These are phyloP conservation scores for Eucalyptus decipiens DNA, from an alignment of 345 rosid genomes.

Conservation along the genomic window DNA sequence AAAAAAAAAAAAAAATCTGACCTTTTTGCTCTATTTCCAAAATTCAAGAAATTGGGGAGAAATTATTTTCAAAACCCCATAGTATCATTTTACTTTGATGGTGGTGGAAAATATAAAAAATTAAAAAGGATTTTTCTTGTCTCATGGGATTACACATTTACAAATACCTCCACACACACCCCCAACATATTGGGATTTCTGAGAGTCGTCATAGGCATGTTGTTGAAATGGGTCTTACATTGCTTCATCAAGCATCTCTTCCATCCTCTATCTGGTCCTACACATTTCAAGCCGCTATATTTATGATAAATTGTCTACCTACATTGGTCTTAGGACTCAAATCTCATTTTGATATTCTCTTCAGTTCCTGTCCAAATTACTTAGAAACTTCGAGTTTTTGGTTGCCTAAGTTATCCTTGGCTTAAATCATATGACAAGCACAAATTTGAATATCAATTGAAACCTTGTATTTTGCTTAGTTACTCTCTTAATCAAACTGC, in stretches of 20 bases:
- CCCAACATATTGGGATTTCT: not conserved
- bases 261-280: not conserved
- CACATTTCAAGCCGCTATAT: not conserved
- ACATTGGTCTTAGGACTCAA: not conserved
- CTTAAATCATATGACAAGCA: not conserved
- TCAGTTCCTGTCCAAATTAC: not conserved
- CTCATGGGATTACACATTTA: not conserved
- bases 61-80: not conserved
- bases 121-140: not conserved
- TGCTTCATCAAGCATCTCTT: not conserved
- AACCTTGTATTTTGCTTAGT: not conserved
- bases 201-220: not conserved
- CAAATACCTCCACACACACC: not conserved
- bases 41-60: not conserved
- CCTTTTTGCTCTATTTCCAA: not conserved
- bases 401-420: not conserved
- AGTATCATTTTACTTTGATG: not conserved
- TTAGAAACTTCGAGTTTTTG: not conserved
- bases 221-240: not conserved
- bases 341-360: not conserved
- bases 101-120: not conserved
- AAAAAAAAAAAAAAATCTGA: not conserved
- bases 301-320: not conserved
- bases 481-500: not conserved
- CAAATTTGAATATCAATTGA: not conserved